Conservation (phyloP, 78 protist genomes). For the Paulinella micropora region DNA sequence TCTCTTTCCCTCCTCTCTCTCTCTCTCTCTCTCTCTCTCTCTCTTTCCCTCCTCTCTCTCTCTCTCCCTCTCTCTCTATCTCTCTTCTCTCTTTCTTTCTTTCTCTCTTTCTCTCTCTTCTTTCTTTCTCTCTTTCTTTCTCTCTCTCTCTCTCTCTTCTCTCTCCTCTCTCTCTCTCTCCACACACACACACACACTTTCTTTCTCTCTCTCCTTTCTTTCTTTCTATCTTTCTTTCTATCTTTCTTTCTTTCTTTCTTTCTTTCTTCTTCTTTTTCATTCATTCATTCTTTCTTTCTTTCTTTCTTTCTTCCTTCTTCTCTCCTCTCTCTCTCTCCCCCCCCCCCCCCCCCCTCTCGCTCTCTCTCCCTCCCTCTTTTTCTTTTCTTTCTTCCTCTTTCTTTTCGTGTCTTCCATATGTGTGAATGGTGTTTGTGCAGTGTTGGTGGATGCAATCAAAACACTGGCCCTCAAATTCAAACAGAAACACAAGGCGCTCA, state of each 20-base stretch:
- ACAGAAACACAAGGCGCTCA: slow-evolving; percentile 22
- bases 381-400: not conserved
- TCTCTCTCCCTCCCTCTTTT: not conserved
- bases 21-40: not conserved
- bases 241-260: not conserved
- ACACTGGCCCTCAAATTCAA: slow-evolving; percentile 67
- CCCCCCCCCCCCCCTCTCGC: not conserved
- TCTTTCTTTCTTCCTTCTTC: not conserved
- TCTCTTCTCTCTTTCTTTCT: not conserved
- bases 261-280: not conserved
- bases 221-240: not conserved
- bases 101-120: not conserved
- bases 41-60: not conserved
- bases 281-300: not conserved
- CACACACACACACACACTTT: not conserved
- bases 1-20: not conserved
- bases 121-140: not conserved
- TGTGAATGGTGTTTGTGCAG: not conserved
- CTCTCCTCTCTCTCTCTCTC: not conserved
- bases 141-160: not conserved
- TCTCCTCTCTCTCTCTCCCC: not conserved
- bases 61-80: not conserved
- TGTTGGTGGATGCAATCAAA: slow-evolving; percentile 74
- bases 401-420: not conserved
- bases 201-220: not conserved